Evolutionary conservation across 495 filamentous ascomycete genomes (phyloP), one percentile per base, ranked within the genome.

Genomic region (Pyrenula massariospora): DNA sequence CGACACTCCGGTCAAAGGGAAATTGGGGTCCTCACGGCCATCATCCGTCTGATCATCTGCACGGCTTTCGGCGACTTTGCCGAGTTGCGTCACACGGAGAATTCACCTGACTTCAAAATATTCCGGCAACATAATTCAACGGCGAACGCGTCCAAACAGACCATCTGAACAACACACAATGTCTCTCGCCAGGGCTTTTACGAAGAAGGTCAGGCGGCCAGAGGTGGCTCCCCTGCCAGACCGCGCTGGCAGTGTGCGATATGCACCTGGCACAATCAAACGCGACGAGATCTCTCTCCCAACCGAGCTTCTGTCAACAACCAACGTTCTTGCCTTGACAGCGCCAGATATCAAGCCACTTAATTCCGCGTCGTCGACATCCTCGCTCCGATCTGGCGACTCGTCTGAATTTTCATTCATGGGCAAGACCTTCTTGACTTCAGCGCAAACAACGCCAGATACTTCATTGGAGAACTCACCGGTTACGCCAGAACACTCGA

Each of bases 321-420:
- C 94, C 57, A 98, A 97, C 68, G 89, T 91, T 84, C 84, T 96
- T 19, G 87, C 88, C 19, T 95, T 93, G 77, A 91, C 91, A 63
- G 91, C 93, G 11, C 94, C 93, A 23, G 85, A 90, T 66, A 78
- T 89, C 60, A 78, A 73, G 61, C 80, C 76, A 55, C 75, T 59
- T 50, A 66, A 75, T 58, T 69, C 74, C 24, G 71, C 78, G 0
- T 77, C 81, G 1, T 84, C 85, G 0, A 73, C 78, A 10, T 75
- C 78, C 22, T 81, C 76, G 5, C 66, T 78, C 54, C 69, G 67
- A 25, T 84, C 82, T 22, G 72, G 70, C 36, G 78, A 83, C 59
- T 84, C 87, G 52, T 85, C 81, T 2, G 85, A 89, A 56, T 68
- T 71, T 54, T 77, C 81, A 20, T 70, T 77, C n/a, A 80, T 81